Evolutionary conservation across 129 eudicot genomes (phyloP), one percentile per base, ranked within the genome.

Genomic region (Pulicaria dysenterica): DNA sequence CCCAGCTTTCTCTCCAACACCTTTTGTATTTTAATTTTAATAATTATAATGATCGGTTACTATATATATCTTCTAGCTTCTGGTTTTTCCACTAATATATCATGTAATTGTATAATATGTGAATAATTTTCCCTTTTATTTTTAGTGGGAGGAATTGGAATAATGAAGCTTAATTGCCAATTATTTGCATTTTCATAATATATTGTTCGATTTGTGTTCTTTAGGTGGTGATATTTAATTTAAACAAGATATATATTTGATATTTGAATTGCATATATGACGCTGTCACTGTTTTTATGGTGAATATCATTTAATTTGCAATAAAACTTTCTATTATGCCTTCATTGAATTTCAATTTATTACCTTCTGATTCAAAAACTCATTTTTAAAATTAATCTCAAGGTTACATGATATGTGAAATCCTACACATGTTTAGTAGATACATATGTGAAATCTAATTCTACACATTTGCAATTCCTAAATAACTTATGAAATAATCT

Each of bases 1-100:
- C 5, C 80, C 53, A 36, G 80, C 60, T 17, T 81, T 67, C 56
- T 69, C 80, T 39, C 81, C 85, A 19, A 64, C 64, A 43, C 80
- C 78, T 6, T 75, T 76, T 17, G 70, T 75, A 47, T 64, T 77
- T 54, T 79, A 46, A 66, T 16, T 41, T 15, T 19, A 44, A 37
- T 72, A 58, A 58, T 24, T 1, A 24, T 19, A 44, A 37, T 72
- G 66, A 58, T 59, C 12, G 60, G 66, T 56, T 5, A 37, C 16
- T 34, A 13, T 5, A 24, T 2, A 24, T 36, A n/a, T 55, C n/a
- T 63, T 57, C 39, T 8, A 16, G 9, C 3, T 64, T 64, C 58
- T 44, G 40, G 57, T 34, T 60, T 39, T 8, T 40, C 34, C 60
- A 14, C 16, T 60, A 54, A n/a, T n/a, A n/a, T n/a, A n/a, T n/a